Conservation (phyloP, 495 filamentous ascomycete species). For the Aspergillus mulundensis region DNA sequence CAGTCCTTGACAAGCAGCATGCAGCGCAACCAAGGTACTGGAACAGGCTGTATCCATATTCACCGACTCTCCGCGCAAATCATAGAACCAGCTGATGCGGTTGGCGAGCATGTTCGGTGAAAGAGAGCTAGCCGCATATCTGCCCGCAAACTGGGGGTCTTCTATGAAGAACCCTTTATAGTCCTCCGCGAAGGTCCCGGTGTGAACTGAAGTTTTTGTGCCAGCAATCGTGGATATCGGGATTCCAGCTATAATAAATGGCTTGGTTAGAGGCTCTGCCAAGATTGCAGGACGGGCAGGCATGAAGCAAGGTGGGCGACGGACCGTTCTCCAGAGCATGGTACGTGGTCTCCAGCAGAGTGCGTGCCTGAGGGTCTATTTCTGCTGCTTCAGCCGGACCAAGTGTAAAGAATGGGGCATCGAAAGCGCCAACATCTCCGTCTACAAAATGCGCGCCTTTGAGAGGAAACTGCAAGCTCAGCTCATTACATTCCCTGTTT, state of each 20-base stretch:
- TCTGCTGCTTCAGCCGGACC: background rate
- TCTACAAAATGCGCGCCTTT: background rate
- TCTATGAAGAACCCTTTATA: slow-evolving; percentile 42
- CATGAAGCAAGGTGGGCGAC: no score
- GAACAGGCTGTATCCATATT: slow-evolving; percentile 54
- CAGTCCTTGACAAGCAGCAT: no score
- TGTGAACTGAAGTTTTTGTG: slow-evolving; percentile 34
- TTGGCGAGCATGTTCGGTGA: slow-evolving; percentile 25
- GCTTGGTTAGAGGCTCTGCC: no score
- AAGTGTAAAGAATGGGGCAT: slow-evolving; percentile 1
- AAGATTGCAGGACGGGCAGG: no score
- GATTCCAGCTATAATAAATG: no score
- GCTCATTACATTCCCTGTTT: background rate
- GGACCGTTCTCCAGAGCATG: slow-evolving; percentile 45
- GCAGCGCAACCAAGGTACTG: slow-evolving; percentile 1
- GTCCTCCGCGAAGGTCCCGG: slow-evolving; percentile 37
- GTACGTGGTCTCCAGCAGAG: slow-evolving; percentile 27
- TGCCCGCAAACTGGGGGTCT: slow-evolving; percentile 15
- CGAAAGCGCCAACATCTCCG: background rate
- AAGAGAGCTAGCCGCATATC: no score
- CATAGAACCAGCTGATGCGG: slow-evolving; percentile 34
- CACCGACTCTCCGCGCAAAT: slow-evolving; percentile 29
- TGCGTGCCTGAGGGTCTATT: slow-evolving; percentile 22
- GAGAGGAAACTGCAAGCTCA: background rate
- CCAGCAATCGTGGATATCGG: no score